These are phyloP conservation scores for Raphanus raphanistrum DNA, from an alignment of 345 rosid genomes.

Conservation along the genomic window DNA sequence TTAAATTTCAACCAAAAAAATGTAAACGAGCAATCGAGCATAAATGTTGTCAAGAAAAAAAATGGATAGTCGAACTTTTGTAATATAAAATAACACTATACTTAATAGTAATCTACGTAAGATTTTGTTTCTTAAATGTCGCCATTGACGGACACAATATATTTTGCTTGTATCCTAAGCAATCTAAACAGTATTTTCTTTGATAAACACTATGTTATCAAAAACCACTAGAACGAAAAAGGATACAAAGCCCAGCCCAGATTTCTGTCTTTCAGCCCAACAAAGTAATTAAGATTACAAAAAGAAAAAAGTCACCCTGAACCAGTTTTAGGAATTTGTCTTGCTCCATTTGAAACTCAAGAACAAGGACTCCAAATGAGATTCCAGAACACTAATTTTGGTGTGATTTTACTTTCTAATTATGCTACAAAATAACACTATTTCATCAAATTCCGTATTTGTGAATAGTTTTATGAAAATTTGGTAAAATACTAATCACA, in stretches of 20 bases:
- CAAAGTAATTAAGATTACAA: neutral
- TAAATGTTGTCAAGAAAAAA: neutral
- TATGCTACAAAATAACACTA: too few species aligned
- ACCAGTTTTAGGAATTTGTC: neutral
- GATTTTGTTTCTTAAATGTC: neutral
- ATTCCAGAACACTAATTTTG: too few species aligned
- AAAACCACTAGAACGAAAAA: neutral
- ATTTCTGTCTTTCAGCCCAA: neutral
- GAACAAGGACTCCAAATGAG: too few species aligned
- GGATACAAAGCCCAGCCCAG: neutral
- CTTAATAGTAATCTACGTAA: neutral
- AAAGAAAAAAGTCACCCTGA: neutral
- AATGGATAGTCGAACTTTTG: neutral
- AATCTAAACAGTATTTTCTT: neutral
- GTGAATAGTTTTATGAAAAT: too few species aligned
- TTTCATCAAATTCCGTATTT: too few species aligned
- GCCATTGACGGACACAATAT: neutral
- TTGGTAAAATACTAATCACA: too few species aligned
- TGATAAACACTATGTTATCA: neutral
- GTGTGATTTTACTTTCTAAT: too few species aligned
- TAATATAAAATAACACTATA: neutral
- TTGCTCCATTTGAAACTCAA: neutral
- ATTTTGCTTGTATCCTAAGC: neutral
- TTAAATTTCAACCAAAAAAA: neutral
- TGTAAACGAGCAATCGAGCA: neutral